phyloP scores from a whole-genome alignment of 169 alveolate genomes.

The Amoebophrya sp. region DNA sequence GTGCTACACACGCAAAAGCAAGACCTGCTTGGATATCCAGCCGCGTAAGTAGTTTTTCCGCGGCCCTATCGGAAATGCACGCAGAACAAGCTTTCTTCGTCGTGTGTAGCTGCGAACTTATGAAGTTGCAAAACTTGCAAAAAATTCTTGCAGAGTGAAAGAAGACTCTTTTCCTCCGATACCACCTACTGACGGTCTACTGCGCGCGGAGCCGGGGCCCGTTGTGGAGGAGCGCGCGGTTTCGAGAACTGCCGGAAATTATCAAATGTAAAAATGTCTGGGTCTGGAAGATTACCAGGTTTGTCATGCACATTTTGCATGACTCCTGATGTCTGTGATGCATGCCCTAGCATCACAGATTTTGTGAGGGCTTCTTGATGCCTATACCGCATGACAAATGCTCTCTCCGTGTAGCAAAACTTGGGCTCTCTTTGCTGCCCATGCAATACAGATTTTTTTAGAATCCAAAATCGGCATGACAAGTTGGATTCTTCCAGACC shows the following conservation, averaged over 20 bases:
- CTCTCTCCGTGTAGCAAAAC: too few species aligned
- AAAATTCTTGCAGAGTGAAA: neutral
- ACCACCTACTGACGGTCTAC: neutral
- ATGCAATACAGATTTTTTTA: too few species aligned
- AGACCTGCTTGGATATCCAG: too few species aligned
- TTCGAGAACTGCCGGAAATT: neutral
- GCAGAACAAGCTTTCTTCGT: too few species aligned
- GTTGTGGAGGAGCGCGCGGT: neutral
- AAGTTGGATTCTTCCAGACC: too few species aligned
- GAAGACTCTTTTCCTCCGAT: neutral
- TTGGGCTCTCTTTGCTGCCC: too few species aligned
- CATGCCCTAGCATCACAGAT: neutral
- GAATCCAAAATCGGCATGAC: too few species aligned
- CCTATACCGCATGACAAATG: too few species aligned
- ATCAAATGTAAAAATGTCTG: neutral
- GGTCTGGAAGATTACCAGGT: neutral
- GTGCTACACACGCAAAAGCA: too few species aligned
- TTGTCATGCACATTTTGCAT: neutral
- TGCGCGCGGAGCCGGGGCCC: neutral
- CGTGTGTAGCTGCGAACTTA: too few species aligned
- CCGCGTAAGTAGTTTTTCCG: too few species aligned
- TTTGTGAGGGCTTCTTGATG: neutral
- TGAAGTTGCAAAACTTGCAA: neutral
- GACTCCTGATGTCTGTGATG: neutral
- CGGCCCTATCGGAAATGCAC: too few species aligned